Conservation (phyloP, 169 alveolate species). For the Theileria parva region DNA sequence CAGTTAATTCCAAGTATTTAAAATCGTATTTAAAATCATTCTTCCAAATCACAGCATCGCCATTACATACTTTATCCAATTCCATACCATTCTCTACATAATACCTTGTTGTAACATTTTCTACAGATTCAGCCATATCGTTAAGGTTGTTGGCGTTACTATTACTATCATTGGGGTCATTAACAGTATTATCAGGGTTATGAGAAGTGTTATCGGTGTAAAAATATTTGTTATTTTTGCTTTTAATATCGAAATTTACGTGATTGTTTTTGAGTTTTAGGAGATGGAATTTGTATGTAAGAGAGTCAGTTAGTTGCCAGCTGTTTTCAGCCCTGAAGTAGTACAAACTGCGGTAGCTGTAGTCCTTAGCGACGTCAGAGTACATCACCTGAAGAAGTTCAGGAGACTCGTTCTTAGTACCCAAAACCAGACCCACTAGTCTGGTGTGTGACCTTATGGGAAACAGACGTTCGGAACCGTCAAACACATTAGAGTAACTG, state of each 20-base stretch:
- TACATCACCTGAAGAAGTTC: slow-evolving; percentile 14
- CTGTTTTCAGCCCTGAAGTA: neutral
- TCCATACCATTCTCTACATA: neutral
- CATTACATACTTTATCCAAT: neutral
- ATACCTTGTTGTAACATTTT: neutral
- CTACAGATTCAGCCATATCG: neutral
- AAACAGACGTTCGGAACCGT: neutral
- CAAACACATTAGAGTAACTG: slow-evolving; percentile 15
- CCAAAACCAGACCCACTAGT: slow-evolving; percentile 3
- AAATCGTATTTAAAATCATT: neutral
- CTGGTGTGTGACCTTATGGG: slow-evolving; percentile 12
- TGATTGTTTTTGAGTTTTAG: neutral
- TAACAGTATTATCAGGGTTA: neutral
- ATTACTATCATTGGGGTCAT: neutral
- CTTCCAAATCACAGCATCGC: neutral
- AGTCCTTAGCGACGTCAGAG: slow-evolving; percentile 4
- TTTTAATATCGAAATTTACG: neutral
- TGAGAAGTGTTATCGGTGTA: neutral
- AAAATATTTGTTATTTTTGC: neutral
- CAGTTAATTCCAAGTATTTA: neutral
- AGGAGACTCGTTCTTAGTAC: neutral
- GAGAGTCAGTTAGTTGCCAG: slow-evolving; percentile 5
- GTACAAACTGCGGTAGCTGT: neutral
- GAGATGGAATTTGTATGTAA: slow-evolving; percentile 1
- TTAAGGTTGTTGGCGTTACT: neutral